Evolutionary conservation across 1,284 basidiomycete species (phyloP), one percentile per base, ranked within the genome.

Genomic region (Moniliella sp.): DNA sequence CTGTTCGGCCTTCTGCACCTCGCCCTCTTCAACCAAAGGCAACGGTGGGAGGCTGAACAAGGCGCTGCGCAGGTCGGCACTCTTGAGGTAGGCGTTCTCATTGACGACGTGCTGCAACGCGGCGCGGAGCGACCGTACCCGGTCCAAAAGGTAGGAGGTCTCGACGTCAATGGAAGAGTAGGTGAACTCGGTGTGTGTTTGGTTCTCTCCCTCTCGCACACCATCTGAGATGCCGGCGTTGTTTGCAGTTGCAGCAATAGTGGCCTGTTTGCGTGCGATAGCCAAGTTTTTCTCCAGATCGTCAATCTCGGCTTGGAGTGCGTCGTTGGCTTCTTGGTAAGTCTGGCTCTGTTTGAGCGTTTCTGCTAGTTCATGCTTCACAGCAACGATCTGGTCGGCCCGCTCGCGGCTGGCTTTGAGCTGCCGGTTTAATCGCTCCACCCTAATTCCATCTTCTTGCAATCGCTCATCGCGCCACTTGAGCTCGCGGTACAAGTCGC

Each of bases 61-160:
- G 48, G 83, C 78, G 35, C 71, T 69, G 42, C 86, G 71, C 1
- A 93, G 67, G 50, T 83, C 80, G 54, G 79, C 75, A 2, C 81
- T 77, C 56, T 80, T 86, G 59, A 97, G 72, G 56, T 78, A 78
- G 1, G 78, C 72, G 60, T 97, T 97, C 61, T 97, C 88, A 21
- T 69, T 73, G 12, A 84, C 74, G 16, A 97, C 66, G 70, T 78
- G 88, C 16, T 78, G 73, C 15, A 97, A 72, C 0, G 82, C 82
- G 2, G 76, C 74, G 27, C 80, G 76, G 12, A 94, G 69, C n/a
- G 76, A 76, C 32, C 88, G 80, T 48, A 94, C 72, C 75, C 88
- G 57, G 14, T 46, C 43, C 18, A 45, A 30, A 14, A 55, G 37
- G 18, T 42, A 48, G 8, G 35, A 36, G 17, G 45, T 50, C 27